Percentiles rank a stretch among this genome's conserved stretches.
These are phyloP conservation scores for Eragrostis curvula DNA, from an alignment of 176 grass and related monocot genomes.

Conservation along the genomic window DNA sequence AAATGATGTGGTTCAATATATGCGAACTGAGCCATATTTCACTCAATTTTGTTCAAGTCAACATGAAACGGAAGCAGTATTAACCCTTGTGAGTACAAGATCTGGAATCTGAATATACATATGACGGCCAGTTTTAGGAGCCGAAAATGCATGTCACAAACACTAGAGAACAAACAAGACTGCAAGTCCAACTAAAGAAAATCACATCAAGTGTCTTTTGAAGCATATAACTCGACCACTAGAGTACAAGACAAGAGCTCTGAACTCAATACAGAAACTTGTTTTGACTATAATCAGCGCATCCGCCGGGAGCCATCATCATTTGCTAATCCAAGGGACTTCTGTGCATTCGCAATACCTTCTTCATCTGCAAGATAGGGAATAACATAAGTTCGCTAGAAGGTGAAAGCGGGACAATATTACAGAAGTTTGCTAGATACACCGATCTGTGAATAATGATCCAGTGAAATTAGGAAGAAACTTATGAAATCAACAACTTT, in stretches of 20 bases:
- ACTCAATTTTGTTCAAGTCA: background rate
- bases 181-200: constrained; percentile 13
- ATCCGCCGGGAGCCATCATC: constrained; percentile 64
- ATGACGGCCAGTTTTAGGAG: constrained; percentile 25
- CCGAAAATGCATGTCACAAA: constrained; percentile 18
- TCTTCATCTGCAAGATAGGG: constrained; percentile 68
- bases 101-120: constrained; percentile 1
- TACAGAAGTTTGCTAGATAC: constrained; percentile 2
- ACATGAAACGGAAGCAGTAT: background rate
- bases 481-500: constrained; percentile 13
- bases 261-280: constrained; percentile 6
- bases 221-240: constrained; percentile 24
- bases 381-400: background rate
- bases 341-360: constrained; percentile 89
- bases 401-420: background rate
- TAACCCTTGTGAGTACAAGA: background rate
- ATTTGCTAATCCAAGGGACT: constrained; percentile 73
- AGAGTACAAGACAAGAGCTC: background rate
- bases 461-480: background rate
- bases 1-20: constrained; percentile 16
- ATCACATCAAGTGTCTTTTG: background rate
- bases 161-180: constrained; percentile 35
- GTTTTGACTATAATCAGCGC: constrained; percentile 41
- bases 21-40: background rate
- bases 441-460: constrained; percentile 10